phyloP scores from a whole-genome alignment of 208 protist species.

The Naegleria fowleri region DNA sequence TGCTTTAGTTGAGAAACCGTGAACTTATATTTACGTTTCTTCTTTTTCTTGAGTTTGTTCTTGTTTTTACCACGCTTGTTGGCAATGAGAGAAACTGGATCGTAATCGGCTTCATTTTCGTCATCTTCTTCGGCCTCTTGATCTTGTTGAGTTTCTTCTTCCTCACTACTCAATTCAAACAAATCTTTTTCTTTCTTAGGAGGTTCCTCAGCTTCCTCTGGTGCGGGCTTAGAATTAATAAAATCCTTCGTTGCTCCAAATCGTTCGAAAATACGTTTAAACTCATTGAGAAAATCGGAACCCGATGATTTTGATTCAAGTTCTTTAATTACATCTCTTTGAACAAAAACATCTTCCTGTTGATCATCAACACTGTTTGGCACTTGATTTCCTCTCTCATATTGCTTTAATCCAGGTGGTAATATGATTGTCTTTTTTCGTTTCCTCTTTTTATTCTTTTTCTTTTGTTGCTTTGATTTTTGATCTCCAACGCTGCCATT shows the following conservation, averaged over 20 bases:
- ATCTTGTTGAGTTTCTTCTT: background rate
- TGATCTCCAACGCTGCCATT: background rate
- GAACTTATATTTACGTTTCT: constrained; percentile 41
- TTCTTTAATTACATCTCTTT: background rate
- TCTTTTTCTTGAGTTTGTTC: background rate
- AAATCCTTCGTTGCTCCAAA: background rate
- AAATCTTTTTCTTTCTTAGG: background rate
- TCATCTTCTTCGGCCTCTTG: background rate
- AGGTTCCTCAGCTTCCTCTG: background rate
- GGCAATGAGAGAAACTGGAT: background rate
- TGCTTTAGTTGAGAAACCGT: constrained; percentile 78
- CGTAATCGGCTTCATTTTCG: background rate
- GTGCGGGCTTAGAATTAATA: background rate
- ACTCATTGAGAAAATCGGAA: background rate
- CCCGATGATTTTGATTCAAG: background rate
- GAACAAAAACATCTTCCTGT: background rate
- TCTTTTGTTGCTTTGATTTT: background rate
- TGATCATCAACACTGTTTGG: background rate
- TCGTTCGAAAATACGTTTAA: constrained; percentile 9
- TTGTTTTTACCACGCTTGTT: background rate
- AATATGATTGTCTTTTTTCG: background rate
- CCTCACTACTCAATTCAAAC: background rate
- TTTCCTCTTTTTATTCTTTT: background rate
- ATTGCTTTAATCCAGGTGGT: background rate
- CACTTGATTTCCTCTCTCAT: background rate